Evolutionary conservation across 1,139 yeast genomes (phyloP), one percentile per base, ranked within the genome.

Genomic region (Waltiozyma sp.): DNA sequence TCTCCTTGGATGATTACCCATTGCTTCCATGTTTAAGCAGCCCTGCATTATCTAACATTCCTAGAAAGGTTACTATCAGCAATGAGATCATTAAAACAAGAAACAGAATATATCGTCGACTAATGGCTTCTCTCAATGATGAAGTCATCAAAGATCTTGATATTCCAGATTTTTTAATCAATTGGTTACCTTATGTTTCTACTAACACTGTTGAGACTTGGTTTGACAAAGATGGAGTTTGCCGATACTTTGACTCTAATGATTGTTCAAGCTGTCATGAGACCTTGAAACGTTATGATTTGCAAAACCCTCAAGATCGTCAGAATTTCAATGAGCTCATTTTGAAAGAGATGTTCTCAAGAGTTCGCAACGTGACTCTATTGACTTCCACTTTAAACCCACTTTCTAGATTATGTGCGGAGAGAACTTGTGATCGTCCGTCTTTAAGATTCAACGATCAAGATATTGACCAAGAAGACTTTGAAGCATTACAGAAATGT

Each of bases 1-100:
- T 57, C 31, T 54, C 50, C 39, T 38, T 57, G 39, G 49, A 51
- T 38, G 60, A 55, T 43, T 56, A 51, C 46, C 56, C 57, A 41
- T 53, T 48, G 38, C 38, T 48, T 15, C 56, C 57, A 26, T 54
- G 31, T 26, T 11, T 14, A 14, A 10, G 4, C 13, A 14, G 13
- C n/a, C n/a, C 31, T 4, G n/a, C 13, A 7, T 26, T 26, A 26
- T 14, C 13, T 5, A 10, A 10, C 4, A 14, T 26, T 10, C n/a
- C 31, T 7, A 26, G 31, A 26, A 26, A 26, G 13, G 31, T 26
- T 26, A 10, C 10, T 14, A 14, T 26, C n/a, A 26, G 13, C n/a
- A 14, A 26, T 26, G 31, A 26, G 10, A 26, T 26, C 4, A 26
- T 10, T 4, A 26, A 26, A 26, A 26, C n/a, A 11, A 10, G 31